These are phyloP conservation scores for Rhodotorula sp. DNA, from an alignment of 1,284 basidiomycete species.

Conservation along the genomic window DNA sequence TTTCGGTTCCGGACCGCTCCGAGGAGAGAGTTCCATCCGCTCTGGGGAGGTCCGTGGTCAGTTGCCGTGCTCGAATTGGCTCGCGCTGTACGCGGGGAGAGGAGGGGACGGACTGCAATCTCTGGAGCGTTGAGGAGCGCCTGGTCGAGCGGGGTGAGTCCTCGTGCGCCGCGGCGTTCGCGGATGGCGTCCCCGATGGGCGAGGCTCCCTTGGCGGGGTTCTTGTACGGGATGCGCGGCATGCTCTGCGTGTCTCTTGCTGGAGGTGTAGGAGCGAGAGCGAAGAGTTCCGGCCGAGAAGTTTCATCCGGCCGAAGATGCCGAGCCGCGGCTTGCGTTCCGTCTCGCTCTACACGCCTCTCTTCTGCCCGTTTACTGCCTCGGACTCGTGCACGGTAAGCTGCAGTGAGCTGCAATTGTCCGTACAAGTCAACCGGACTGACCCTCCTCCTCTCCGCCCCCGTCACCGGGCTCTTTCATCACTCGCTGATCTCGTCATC, in stretches of 20 bases:
- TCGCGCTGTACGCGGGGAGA: no score
- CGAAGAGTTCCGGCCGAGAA: neutral
- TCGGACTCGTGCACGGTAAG: no score
- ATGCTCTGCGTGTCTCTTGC: neutral
- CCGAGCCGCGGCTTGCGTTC: neutral
- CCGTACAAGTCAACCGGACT: no score
- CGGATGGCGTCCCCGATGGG: constrained; percentile 51
- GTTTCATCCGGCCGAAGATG: neutral
- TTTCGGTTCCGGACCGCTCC: constrained; percentile 51
- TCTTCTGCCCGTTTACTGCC: no score
- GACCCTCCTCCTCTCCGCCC: no score
- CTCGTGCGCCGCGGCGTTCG: constrained; percentile 49
- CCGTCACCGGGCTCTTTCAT: no score
- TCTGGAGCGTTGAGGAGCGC: constrained; percentile 50
- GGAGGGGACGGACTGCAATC: constrained; percentile 37
- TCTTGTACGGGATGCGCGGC: constrained; percentile 48
- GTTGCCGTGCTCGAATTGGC: neutral
- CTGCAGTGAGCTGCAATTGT: neutral
- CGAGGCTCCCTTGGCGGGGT: constrained; percentile 47
- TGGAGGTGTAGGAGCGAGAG: neutral
- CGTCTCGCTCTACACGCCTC: neutral
- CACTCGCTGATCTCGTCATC: neutral
- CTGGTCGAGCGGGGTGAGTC: constrained; percentile 51
- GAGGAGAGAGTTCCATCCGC: constrained; percentile 53
- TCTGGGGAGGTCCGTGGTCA: constrained; percentile 12